phyloP scores from a whole-genome alignment of 257 asterid genomes.

The Plantago major region DNA sequence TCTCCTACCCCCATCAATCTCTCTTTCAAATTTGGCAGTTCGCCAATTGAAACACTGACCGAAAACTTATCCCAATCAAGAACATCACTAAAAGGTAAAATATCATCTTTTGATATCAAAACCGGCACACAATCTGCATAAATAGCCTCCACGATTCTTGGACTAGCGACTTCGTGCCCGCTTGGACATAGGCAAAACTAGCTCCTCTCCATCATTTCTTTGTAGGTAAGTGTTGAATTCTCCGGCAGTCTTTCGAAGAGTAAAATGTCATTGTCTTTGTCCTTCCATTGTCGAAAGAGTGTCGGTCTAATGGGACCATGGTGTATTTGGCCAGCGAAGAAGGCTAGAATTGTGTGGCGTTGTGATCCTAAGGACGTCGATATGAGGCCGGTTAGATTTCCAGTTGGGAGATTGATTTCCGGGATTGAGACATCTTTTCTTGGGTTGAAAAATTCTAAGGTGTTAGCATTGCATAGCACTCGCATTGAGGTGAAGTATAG shows the following conservation, averaged over 20 bases:
- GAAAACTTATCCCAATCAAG: conserved; percentile 59
- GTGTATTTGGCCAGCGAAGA: conserved; percentile 57
- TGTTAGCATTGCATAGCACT: conserved; percentile 64
- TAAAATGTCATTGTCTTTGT: conserved; percentile 29
- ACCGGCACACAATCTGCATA: conserved; percentile 62
- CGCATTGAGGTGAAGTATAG: conserved; percentile 64
- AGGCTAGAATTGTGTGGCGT: conserved; percentile 44
- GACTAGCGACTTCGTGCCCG: conserved; percentile 67
- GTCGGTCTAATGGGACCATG: conserved; percentile 49
- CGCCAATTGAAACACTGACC: conserved; percentile 29
- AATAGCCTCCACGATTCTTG: conserved; percentile 53
- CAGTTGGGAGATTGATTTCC: conserved; percentile 45
- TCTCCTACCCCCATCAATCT: conserved; percentile 38
- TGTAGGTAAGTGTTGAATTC: conserved; percentile 26
- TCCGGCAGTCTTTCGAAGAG: conserved; percentile 34
- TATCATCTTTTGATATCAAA: conserved; percentile 40
- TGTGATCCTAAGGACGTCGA: conserved; percentile 15
- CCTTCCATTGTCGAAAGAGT: conserved; percentile 45
- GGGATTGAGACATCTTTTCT: conserved; percentile 60
- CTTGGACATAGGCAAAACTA: conserved; percentile 58
- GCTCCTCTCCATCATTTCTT: conserved; percentile 43
- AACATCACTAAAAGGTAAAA: conserved; percentile 56
- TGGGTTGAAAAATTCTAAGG: conserved; percentile 70
- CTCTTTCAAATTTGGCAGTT: conserved; percentile 38
- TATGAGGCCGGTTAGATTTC: too few relatives aligned